These are phyloP conservation scores for Camellia japonica DNA, from an alignment of 148 eudicot species.

Conservation along the genomic window DNA sequence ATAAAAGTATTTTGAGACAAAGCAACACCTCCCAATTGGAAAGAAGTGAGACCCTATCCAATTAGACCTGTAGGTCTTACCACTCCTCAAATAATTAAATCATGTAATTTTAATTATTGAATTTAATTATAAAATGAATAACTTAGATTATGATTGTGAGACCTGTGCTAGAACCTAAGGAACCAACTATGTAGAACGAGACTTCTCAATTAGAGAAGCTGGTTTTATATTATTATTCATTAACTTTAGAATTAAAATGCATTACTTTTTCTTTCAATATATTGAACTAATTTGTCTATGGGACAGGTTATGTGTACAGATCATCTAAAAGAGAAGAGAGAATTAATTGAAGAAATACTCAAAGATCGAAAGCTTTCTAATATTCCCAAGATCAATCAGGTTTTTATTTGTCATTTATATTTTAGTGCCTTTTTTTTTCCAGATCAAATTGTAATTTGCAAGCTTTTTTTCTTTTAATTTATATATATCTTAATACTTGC, in stretches of 20 bases:
- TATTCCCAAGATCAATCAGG: slow-evolving; percentile 67
- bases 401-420: slow-evolving; percentile 5
- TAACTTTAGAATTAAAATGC: neutral
- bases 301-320: slow-evolving; percentile 70
- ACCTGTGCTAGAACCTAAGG: too few species aligned
- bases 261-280: neutral
- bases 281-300: neutral
- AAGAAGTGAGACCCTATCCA: too few species aligned
- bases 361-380: slow-evolving; percentile 37
- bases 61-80: too few species aligned
- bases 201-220: too few species aligned
- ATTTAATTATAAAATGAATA: too few species aligned
- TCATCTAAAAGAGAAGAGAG: slow-evolving; percentile 52
- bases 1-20: too few species aligned
- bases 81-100: too few species aligned
- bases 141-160: too few species aligned
- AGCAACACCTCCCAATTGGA: too few species aligned
- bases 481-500: neutral
- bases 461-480: neutral
- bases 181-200: too few species aligned
- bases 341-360: slow-evolving; percentile 56
- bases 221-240: too few species aligned
- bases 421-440: neutral
- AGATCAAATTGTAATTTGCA: neutral
- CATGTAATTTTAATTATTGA: too few species aligned